Base-by-base conservation (phyloP, 345 rosid genomes). In the Pugionium dolabratum region DNA sequence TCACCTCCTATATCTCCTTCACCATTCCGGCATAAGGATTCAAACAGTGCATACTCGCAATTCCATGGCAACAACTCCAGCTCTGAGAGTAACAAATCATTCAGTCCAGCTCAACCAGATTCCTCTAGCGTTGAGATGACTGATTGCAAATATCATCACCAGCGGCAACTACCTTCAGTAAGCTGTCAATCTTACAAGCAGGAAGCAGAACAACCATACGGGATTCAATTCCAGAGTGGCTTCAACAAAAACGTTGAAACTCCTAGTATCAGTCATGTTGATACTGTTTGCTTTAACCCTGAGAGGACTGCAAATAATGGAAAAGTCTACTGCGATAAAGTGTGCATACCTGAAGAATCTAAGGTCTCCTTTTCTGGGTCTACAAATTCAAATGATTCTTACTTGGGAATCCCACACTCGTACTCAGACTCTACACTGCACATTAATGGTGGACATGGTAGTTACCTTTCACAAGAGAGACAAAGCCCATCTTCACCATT, bases 371-470 rank as follows among this genome's bases (percentile, higher is more conserved):
- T 76, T n/a, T 69, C 83, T 50, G 86, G 72, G 41, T 80, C 86
- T 49, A 58, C 69, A 9, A 82, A 78, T 55, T 79, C 80, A 50
- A 70, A 59, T 56, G 80, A 78, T 48, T 79, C 81, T 64, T 74
- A 58, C 35, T 74, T 65, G 47, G 80, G 84, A 26, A 70, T 86
- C 43, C 46, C 83, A 2, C 86, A 81, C 75, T 85, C 84, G 36
- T 82, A 78, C 78, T 86, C 89, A 57, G 89, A 86, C 77, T 81
- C 87, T 41, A 86, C 81, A 47, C 70, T 86, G 49, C 84, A 82
- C 28, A 79, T 80, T 54, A 70, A 63, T 59, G 84, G 82, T 75
- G 81, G 76, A 27, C 68, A 57, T 33, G 76, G 80, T 27, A 78
- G 71, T 62, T 79, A 69, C 78, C 66, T 79, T 66, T 86, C 87